Evolutionary conservation across 208 protist genomes (phyloP).

Genomic region (Crithidia fasciculata): DNA sequence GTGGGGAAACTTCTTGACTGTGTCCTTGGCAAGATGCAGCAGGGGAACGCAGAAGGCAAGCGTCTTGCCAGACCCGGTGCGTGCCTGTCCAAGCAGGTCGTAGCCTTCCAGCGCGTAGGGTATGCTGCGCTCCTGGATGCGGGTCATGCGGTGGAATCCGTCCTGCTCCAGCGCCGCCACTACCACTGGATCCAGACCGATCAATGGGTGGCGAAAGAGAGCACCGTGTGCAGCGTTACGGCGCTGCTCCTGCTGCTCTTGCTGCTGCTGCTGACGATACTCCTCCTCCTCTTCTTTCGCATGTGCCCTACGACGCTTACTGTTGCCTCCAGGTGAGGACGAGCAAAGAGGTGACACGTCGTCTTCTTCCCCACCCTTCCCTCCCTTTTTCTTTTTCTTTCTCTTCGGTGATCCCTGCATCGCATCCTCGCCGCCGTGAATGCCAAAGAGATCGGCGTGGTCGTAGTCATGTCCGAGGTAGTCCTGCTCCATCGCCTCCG

Average conservation of each 20-base stretch:
- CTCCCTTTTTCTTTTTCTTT: neutral
- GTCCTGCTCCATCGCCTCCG: constrained; percentile 41
- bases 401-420: neutral
- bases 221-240: constrained; percentile 46
- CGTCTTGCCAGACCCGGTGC: constrained; percentile 95
- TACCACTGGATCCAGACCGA: constrained; percentile 64
- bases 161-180: constrained; percentile 59
- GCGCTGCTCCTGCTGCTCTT: constrained; percentile 29
- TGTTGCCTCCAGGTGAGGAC: too few species aligned
- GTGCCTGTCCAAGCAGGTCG: constrained; percentile 92
- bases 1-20: constrained; percentile 51
- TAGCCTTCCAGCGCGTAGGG: constrained; percentile 90
- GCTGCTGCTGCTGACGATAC: constrained; percentile 3
- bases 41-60: constrained; percentile 95
- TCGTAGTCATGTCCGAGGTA: constrained; percentile 50
- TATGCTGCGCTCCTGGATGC: constrained; percentile 95
- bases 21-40: constrained; percentile 83
- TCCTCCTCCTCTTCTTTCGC: neutral
- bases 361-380: too few species aligned
- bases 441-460: constrained; percentile 21
- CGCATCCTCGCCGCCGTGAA: neutral
- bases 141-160: constrained; percentile 88
- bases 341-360: too few species aligned
- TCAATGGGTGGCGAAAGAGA: constrained; percentile 75
- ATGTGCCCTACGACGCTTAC: neutral